phyloP scores from a whole-genome alignment of 345 rosid genomes.

The Raphanus sativus region DNA sequence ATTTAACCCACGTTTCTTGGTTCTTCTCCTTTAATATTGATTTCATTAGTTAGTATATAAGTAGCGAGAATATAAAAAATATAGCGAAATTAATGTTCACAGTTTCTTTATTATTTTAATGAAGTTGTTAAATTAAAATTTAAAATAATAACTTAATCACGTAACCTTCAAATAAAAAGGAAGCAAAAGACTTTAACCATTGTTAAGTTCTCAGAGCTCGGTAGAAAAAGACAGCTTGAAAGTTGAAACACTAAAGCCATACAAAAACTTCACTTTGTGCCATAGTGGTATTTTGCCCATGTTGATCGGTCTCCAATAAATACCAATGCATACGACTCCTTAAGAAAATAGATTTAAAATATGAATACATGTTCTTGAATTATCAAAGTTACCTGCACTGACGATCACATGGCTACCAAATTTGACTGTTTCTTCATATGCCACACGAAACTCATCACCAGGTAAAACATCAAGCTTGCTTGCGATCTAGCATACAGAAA shows the following conservation, averaged over 20 bases:
- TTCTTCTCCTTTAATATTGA: not conserved
- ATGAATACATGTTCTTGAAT: constrained; percentile 13
- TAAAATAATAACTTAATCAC: not conserved
- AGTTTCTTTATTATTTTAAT: not conserved
- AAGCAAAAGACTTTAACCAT: constrained; percentile 48
- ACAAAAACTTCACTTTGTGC: constrained; percentile 72
- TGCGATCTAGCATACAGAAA: constrained; percentile 55
- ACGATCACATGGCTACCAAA: constrained; percentile 79
- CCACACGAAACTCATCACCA: constrained; percentile 92
- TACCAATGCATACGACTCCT: not conserved
- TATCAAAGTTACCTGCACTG: constrained; percentile 57
- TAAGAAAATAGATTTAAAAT: not conserved
- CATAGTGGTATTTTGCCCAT: constrained; percentile 88
- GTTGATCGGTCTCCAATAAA: constrained; percentile 46
- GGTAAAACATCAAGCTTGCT: constrained; percentile 78
- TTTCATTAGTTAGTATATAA: not conserved
- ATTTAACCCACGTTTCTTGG: not conserved
- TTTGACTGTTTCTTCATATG: constrained; percentile 81
- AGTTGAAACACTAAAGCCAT: constrained; percentile 58
- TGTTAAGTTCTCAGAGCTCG: constrained; percentile 67
- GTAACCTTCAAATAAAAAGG: not conserved
- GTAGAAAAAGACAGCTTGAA: constrained; percentile 64
- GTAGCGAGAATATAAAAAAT: not conserved
- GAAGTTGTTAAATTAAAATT: not conserved
- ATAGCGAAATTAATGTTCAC: not conserved